These are phyloP conservation scores for Didymella glomerata DNA, from an alignment of 2,329 filamentous ascomycete genomes.

Conservation along the genomic window DNA sequence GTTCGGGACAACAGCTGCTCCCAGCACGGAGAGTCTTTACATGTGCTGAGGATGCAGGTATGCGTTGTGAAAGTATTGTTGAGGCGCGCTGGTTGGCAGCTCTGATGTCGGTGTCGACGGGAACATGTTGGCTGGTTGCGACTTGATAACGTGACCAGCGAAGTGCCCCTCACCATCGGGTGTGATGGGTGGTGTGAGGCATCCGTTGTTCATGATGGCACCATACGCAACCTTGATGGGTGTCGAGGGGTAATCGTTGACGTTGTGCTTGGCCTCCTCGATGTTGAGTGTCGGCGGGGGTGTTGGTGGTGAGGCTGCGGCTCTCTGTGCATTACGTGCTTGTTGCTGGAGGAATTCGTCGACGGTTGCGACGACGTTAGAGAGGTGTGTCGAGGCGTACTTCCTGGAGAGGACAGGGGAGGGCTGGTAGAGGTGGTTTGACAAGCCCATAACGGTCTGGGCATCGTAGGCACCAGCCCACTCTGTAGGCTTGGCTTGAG, in stretches of 20 bases:
- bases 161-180: conserved; percentile 66
- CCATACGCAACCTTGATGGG: conserved; percentile 78
- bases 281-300: conserved; percentile 66
- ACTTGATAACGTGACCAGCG: conserved; percentile 42
- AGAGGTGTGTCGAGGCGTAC: conserved; percentile 72
- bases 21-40: conserved; percentile 33
- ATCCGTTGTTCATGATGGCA: conserved; percentile 72
- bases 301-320: conserved; percentile 59
- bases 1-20: conserved; percentile 27
- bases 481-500: conserved; percentile 76
- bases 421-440: conserved; percentile 71
- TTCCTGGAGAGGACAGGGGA: conserved; percentile 74
- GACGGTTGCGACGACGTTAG: conserved; percentile 69
- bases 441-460: conserved; percentile 69
- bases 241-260: conserved; percentile 69
- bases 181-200: conserved; percentile 85
- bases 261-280: conserved; percentile 57
- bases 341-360: conserved; percentile 71
- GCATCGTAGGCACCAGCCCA: conserved; percentile 78
- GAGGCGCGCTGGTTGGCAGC: conserved; percentile 41
- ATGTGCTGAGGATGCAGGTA: conserved; percentile 50
- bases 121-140: conserved; percentile 40
- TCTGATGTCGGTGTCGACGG: conserved; percentile 51
- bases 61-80: conserved; percentile 48
- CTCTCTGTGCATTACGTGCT: conserved; percentile 60